These are phyloP conservation scores for Xylaria telfairii DNA, from an alignment of 495 filamentous ascomycete species.

Conservation along the genomic window DNA sequence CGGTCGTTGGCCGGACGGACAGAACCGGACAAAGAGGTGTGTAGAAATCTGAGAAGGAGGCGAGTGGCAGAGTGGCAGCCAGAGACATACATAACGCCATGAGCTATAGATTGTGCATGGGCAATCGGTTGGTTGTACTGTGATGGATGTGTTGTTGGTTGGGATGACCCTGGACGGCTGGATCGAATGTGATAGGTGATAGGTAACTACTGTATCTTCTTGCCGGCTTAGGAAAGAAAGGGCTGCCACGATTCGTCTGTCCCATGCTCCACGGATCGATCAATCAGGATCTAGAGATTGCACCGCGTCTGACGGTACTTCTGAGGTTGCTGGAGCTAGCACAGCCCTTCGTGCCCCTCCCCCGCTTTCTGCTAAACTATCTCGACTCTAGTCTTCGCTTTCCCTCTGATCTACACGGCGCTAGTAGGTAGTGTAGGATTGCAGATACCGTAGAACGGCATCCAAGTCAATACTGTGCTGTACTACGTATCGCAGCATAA, in stretches of 20 bases:
- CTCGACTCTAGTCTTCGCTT: background rate
- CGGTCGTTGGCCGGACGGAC: background rate
- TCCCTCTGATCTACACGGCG: background rate
- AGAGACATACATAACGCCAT: background rate
- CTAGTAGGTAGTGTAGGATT: background rate
- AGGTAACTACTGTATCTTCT: too few species aligned
- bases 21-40: constrained; percentile 8
- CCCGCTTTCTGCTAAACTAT: constrained; percentile 9
- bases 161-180: background rate
- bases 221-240: background rate
- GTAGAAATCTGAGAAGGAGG: background rate
- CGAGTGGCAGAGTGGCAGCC: constrained; percentile 8
- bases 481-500: constrained; percentile 4
- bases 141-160: constrained; percentile 12
- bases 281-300: constrained; percentile 2
- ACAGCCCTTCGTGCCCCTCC: constrained; percentile 1
- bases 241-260: background rate
- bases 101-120: constrained; percentile 9
- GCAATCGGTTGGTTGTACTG: background rate
- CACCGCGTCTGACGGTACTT: constrained; percentile 16
- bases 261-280: background rate
- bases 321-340: background rate
- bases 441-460: background rate
- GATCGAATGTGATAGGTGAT: constrained; percentile 11
- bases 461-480: constrained; percentile 4